phyloP scores from a whole-genome alignment of 2,329 filamentous ascomycete species.

The Malbranchea cinnamomea region DNA sequence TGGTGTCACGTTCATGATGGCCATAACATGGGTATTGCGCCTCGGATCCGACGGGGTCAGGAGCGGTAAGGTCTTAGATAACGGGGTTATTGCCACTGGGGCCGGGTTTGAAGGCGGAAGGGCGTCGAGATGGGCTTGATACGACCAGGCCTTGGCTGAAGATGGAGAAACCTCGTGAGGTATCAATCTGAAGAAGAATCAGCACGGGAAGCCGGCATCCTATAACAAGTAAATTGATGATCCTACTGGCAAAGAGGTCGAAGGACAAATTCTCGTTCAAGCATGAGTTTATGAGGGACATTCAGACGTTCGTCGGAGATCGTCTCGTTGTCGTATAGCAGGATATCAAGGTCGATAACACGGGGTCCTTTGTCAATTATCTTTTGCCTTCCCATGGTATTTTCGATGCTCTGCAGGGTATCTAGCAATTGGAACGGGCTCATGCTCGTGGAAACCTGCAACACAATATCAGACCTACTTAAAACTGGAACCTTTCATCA shows the following conservation, averaged over 20 bases:
- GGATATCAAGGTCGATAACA: conserved; percentile 86
- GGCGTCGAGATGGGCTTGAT: conserved; percentile 20
- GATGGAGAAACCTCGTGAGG: conserved; percentile 24
- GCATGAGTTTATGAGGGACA: conserved; percentile 71
- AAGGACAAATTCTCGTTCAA: conserved; percentile 87
- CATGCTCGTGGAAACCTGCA: conserved; percentile 64
- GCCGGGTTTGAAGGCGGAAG: conserved; percentile 21
- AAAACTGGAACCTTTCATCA: neutral
- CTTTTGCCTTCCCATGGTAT: conserved; percentile 63
- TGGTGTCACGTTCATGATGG: conserved; percentile 84
- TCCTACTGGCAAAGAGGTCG: conserved; percentile 52
- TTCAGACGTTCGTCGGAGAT: conserved; percentile 59
- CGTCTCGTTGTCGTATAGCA: conserved; percentile 58
- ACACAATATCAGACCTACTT: conserved; percentile 8
- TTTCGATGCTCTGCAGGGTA: conserved; percentile 71
- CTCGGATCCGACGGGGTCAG: conserved; percentile 42
- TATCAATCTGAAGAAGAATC: conserved; percentile 21
- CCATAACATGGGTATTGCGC: conserved; percentile 69
- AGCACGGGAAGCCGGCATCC: neutral
- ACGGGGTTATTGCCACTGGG: conserved; percentile 24
- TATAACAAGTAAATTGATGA: neutral
- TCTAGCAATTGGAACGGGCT: conserved; percentile 64
- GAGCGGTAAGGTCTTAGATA: conserved; percentile 29
- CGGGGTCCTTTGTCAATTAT: conserved; percentile 83
- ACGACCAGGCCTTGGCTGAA: conserved; percentile 17